Base-by-base conservation (phyloP, 108 stramenopile genomes). In the Pseudonitzschia pungens region DNA sequence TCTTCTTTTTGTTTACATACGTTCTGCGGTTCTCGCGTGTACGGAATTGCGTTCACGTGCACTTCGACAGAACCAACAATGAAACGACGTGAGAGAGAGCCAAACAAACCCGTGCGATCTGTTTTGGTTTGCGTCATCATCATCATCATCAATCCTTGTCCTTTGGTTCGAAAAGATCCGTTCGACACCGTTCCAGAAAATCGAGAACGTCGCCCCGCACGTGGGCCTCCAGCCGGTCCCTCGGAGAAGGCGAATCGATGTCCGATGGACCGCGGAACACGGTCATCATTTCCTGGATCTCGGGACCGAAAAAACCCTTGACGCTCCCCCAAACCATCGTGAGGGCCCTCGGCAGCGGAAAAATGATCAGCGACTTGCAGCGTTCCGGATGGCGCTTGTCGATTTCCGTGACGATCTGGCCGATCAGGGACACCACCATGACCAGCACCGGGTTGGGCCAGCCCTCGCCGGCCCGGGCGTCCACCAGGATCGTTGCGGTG, bases 401-500 rank as follows among this genome's bases (percentile, higher is more conserved):
- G 51, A 89, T 26, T 0, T 78, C 21, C 41, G 72, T 79, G n/a
- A 73, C 58, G 22, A 82, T 65, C 16, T 65, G 65, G 36, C 79
- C 75, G 16, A 86, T 84, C 54, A 89, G 89, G 11, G 81, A 81
- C 15, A 92, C 42, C 27, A 87, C 72, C 43, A 79, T 82, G 56
- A 66, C 22, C 0, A 85, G 75, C 40, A 55, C 27, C 21, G 86
- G 85, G 59, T 92, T 92, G 0, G 84, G 81, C 88, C 88, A 92
- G 42, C 90, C 90, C 22, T 83, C 68, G 22, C 88, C 88, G 12
- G 85, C 59, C 14, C 90, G 76, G 5, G 87, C 83, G 63, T 89
- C 90, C 31, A 92, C 74, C 16, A 84, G 48, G 6, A 92, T 55
- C 6, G 78, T 80, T n/a, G 84, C 40, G 63, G 78, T 73, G 60